Base-by-base conservation (phyloP, 305 asterid species). In the Fraxinus sp. region DNA sequence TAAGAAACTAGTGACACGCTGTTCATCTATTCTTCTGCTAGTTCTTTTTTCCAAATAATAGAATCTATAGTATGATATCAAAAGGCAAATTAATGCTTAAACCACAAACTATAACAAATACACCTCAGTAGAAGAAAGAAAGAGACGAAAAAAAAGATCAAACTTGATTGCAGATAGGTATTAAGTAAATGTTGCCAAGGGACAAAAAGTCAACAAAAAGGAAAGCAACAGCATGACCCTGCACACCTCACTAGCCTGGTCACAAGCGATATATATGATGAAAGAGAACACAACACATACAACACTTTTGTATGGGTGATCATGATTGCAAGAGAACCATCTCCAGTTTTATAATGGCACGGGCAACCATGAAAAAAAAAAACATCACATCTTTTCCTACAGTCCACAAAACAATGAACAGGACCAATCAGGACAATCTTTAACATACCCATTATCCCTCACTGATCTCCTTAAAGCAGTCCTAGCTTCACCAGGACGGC, bases 401-500 rank as follows among this genome's bases (percentile, higher is more conserved):
- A 26, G 43, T 14, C 59, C 66, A 26, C 4, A 71, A 39, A 77
- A 37, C 20, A 43, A 82, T 68, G 33, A 41, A 64, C 55, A 24
- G 36, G 41, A 32, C 22, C 76, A 28, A n/a, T 71, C 76, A 41
- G 46, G 62, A 68, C 22, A 16, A 71, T 70, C 76, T 32, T 30
- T 32, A 39, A 77, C 94, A 81, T 90, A 95, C 99, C 94, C 97
- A 83, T 89, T 97, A 88, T 97, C 99, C 86, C 98, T 93, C 87
- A 95, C 99, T 77, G 98, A 92, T 80, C 98, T 97, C 87, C 98
- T 89, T 77, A 95, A 86, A 81, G 97, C 95, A 82, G 95, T 97
- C 90, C 98, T 90, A 84, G 96, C 96, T 87, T 97, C 98, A 28
- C 99, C 98, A 39, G 98, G 99, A 83, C 93, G 92, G 8, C 98